Evolutionary conservation across 2,329 filamentous ascomycete species (phyloP).

Genomic region (Xylaria digitata): DNA sequence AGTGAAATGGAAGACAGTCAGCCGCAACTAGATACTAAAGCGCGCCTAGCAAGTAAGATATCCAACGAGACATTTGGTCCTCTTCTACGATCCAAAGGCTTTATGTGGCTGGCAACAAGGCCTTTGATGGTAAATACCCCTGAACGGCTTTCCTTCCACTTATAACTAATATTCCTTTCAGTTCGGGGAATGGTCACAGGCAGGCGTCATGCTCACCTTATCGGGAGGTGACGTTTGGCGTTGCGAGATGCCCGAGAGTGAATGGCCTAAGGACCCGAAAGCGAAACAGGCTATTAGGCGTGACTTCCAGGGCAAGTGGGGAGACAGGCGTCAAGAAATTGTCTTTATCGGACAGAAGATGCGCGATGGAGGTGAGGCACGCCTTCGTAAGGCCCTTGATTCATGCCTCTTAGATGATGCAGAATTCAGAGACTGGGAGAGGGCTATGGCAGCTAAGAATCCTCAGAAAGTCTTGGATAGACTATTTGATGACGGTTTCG

Average conservation of each 20-base stretch:
- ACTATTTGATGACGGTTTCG: constrained; percentile 50
- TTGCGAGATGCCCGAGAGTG: constrained; percentile 65
- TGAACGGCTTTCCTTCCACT: not conserved
- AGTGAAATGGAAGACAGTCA: constrained; percentile 45
- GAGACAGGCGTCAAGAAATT: constrained; percentile 76
- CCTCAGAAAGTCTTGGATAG: constrained; percentile 42
- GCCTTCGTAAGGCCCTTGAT: constrained; percentile 66
- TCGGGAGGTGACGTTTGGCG: constrained; percentile 68
- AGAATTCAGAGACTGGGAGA: constrained; percentile 62
- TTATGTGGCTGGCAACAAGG: constrained; percentile 69
- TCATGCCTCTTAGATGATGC: constrained; percentile 69
- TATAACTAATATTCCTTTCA: constrained; percentile 39
- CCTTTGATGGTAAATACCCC: constrained; percentile 55
- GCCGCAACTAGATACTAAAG: constrained; percentile 49
- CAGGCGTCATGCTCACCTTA: constrained; percentile 72
- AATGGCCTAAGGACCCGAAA: constrained; percentile 61
- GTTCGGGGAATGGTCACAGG: constrained; percentile 71
- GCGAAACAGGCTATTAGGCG: constrained; percentile 61
- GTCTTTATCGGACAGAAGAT: constrained; percentile 79
- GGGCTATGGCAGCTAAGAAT: constrained; percentile 43
- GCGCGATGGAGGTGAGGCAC: constrained; percentile 55
- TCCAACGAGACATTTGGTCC: constrained; percentile 62
- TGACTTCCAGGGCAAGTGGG: constrained; percentile 70
- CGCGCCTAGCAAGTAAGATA: constrained; percentile 65
- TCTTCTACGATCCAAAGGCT: constrained; percentile 72